Percentiles rank a stretch among this genome's conserved stretches.
phyloP scores from a whole-genome alignment of 306 rosid genomes.

The Mimosa pudica region DNA sequence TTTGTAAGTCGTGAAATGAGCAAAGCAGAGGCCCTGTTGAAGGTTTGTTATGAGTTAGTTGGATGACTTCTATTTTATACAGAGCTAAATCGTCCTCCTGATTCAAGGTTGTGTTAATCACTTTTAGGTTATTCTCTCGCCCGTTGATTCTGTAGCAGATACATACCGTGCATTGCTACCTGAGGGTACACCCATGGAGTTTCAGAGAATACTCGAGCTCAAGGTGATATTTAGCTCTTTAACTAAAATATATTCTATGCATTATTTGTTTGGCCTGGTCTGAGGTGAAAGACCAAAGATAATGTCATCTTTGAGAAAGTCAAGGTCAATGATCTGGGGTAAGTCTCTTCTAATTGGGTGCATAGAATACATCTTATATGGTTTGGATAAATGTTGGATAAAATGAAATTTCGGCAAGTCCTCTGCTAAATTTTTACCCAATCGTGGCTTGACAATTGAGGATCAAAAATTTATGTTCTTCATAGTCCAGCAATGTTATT shows the following conservation, averaged over 20 bases:
- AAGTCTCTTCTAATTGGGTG: not conserved
- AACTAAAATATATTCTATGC: slow-evolving; percentile 30
- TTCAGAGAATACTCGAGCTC: slow-evolving; percentile 96
- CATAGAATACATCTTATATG: not conserved
- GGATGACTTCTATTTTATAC: not conserved
- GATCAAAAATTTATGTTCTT: not conserved
- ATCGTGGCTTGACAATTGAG: slow-evolving; percentile 4
- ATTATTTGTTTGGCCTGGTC: slow-evolving; percentile 29
- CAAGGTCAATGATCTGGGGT: not conserved
- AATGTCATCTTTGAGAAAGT: not conserved
- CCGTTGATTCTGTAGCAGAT: slow-evolving; percentile 93
- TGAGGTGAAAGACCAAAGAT: not conserved
- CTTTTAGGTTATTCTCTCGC: slow-evolving; percentile 89
- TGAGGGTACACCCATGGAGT: slow-evolving; percentile 99
- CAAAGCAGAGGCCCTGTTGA: slow-evolving; percentile 83
- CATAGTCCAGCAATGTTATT: not conserved
- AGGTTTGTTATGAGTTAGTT: slow-evolving; percentile 57
- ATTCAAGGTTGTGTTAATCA: slow-evolving; percentile 31
- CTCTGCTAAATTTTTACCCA: not conserved
- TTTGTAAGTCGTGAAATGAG: slow-evolving; percentile 99
- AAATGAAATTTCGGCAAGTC: not conserved
- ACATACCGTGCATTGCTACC: slow-evolving; percentile 96
- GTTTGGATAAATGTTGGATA: not conserved
- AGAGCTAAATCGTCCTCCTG: slow-evolving; percentile 22
- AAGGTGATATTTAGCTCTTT: slow-evolving; percentile 59